Percentiles rank a stretch among this genome's conserved stretches.
Evolutionary conservation across 345 rosid genomes (phyloP).

Genomic region (Euphorbia lathyris): DNA sequence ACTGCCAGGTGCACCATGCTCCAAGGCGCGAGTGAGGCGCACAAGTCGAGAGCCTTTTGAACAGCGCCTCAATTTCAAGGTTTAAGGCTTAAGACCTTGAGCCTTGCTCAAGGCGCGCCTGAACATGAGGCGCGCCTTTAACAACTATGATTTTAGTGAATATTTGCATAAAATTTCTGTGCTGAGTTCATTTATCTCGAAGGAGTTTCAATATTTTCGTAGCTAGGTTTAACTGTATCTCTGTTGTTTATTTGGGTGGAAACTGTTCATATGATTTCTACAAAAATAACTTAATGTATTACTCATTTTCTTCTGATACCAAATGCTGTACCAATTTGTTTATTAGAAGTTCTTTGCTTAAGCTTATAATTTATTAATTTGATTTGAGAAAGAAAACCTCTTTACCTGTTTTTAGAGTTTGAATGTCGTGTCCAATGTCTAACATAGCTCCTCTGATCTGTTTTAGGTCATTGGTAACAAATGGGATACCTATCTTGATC

Average conservation of each 20-base stretch:
- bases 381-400: neutral
- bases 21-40: too few relatives aligned
- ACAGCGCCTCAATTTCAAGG: too few relatives aligned
- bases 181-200: neutral
- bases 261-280: neutral
- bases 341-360: neutral
- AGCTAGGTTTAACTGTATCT: neutral
- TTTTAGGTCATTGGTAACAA: conserved; percentile 71
- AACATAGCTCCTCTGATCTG: neutral
- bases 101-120: too few relatives aligned
- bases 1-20: too few relatives aligned
- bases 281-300: neutral
- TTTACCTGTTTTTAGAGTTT: neutral
- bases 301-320: too few relatives aligned
- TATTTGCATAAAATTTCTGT: neutral
- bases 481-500: conserved; percentile 76
- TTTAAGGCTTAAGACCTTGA: too few relatives aligned
- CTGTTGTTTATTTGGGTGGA: neutral
- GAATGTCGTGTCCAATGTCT: neutral
- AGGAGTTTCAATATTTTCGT: neutral
- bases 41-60: too few relatives aligned
- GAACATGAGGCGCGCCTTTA: too few relatives aligned
- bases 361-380: neutral
- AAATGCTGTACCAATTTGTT: neutral
- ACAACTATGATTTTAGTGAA: too few relatives aligned